Evolutionary conservation across 1,139 yeast species (phyloP).

Genomic region (Candida labiduridarum): DNA sequence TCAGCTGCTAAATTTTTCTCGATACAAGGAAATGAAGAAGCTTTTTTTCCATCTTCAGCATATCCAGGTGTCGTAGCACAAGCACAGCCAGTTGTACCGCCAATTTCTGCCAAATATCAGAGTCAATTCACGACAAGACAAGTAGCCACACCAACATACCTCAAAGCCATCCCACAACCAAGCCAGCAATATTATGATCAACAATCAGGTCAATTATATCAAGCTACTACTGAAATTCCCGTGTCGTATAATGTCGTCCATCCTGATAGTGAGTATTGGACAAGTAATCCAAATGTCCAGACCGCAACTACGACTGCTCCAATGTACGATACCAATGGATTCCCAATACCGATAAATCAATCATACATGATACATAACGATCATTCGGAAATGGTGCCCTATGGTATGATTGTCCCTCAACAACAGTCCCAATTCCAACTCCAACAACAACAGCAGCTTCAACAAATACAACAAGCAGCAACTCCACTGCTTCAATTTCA

Average conservation of each 20-base stretch:
- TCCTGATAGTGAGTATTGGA: conserved; percentile 27
- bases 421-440: neutral
- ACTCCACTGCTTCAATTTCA: neutral
- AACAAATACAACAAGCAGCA: conserved; percentile 6
- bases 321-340: conserved; percentile 11
- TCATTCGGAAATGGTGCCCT: conserved; percentile 10
- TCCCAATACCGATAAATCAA: conserved; percentile 9
- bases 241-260: conserved; percentile 14
- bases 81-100: conserved; percentile 11
- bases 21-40: conserved; percentile 18
- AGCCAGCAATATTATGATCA: conserved; percentile 17
- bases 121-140: conserved; percentile 11
- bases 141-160: conserved; percentile 18
- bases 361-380: conserved; percentile 12
- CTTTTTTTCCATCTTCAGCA: conserved; percentile 18
- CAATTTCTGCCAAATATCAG: conserved; percentile 24
- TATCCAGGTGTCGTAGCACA: conserved; percentile 8
- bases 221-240: conserved; percentile 9
- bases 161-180: conserved; percentile 14
- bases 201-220: conserved; percentile 13
- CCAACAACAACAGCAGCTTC: conserved; percentile 4
- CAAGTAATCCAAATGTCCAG: conserved; percentile 13
- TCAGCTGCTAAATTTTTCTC: conserved; percentile 14
- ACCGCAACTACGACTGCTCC: conserved; percentile 9
- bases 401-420: conserved; percentile 1